Conservation (phyloP, 805 yeast species). For the Jamesozyma hellenica region DNA sequence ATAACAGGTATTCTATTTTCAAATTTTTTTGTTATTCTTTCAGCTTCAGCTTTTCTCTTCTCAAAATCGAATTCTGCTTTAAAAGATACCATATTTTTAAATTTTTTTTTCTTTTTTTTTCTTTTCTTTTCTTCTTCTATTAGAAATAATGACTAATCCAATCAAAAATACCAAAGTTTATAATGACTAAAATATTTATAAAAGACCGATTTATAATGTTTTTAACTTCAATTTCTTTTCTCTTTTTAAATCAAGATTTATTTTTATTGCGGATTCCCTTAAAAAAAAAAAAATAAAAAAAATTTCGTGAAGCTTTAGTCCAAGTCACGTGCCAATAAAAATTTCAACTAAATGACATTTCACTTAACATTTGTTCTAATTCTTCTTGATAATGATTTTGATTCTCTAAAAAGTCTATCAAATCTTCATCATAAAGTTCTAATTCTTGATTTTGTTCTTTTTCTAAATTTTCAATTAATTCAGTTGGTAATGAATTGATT, state of each 20-base stretch:
- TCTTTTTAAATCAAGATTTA: too few relatives aligned
- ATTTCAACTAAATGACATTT: slow-evolving; percentile 5
- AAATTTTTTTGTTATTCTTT: slow-evolving; percentile 81
- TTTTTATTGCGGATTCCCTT: neutral
- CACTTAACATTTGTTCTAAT: slow-evolving; percentile 12
- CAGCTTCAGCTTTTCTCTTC: slow-evolving; percentile 90
- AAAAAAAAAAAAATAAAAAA: neutral
- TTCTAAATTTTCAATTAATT: slow-evolving; percentile 13
- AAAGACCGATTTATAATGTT: neutral
- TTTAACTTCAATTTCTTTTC: neutral
- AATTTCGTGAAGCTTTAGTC: too few relatives aligned
- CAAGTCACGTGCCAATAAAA: neutral
- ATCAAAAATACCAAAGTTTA: too few relatives aligned
- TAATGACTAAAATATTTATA: neutral
- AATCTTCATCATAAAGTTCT: slow-evolving; percentile 21
- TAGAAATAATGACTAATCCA: too few relatives aligned
- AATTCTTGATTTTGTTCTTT: slow-evolving; percentile 10
- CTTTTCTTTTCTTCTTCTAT: neutral
- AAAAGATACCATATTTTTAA: slow-evolving; percentile 20
- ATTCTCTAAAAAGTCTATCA: slow-evolving; percentile 14
- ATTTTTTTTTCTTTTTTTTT: neutral
- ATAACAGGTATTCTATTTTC: slow-evolving; percentile 88
- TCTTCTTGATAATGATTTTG: slow-evolving; percentile 13
- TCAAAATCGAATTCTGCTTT: slow-evolving; percentile 77
- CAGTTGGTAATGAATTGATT: slow-evolving; percentile 13